Percentiles rank a stretch among this genome's conserved stretches.
phyloP scores from a whole-genome alignment of 768 basidiomycete genomes.

The Leucosporidium yakuticum region DNA sequence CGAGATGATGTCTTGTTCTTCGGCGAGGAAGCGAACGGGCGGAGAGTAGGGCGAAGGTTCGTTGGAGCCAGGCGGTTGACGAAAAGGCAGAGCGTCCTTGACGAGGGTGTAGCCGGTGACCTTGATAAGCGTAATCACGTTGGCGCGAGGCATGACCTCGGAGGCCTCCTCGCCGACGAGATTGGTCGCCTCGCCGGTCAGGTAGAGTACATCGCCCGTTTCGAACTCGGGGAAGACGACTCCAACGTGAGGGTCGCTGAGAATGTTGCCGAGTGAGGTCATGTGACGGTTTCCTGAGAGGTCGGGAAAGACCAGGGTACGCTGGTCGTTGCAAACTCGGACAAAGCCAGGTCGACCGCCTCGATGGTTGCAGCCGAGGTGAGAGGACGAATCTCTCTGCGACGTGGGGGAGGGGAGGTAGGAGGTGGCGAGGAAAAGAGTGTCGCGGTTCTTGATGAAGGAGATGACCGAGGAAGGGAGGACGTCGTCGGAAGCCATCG shows the following conservation, averaged over 20 bases:
- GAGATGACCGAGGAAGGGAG: constrained; percentile 4
- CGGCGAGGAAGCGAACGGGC: constrained; percentile 14
- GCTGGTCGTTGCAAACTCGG: constrained; percentile 1
- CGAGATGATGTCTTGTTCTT: constrained; percentile 1
- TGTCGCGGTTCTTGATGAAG: constrained; percentile 2
- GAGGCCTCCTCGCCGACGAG: constrained; percentile 13
- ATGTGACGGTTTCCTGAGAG: constrained; percentile 20
- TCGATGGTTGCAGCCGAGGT: constrained; percentile 25
- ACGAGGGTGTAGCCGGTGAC: constrained; percentile 12
- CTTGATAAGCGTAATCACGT: constrained; percentile 14
- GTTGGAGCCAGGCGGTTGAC: neutral
- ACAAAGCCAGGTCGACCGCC: constrained; percentile 26
- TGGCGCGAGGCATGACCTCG: constrained; percentile 13
- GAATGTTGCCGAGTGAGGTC: constrained; percentile 19
- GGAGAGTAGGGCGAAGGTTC: constrained; percentile 24
- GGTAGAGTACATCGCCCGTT: constrained; percentile 23
- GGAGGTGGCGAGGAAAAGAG: constrained; percentile 11
- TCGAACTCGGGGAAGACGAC: constrained; percentile 21
- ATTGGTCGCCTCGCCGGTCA: constrained; percentile 11
- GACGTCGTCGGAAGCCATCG: neutral
- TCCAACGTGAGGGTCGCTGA: constrained; percentile 11
- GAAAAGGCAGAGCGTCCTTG: constrained; percentile 8
- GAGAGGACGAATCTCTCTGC: neutral
- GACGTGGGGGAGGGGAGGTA: constrained; percentile 6
- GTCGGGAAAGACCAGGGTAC: constrained; percentile 21